These are phyloP conservation scores for Apodospora peruviana DNA, from an alignment of 495 filamentous ascomycete species.

Conservation along the genomic window DNA sequence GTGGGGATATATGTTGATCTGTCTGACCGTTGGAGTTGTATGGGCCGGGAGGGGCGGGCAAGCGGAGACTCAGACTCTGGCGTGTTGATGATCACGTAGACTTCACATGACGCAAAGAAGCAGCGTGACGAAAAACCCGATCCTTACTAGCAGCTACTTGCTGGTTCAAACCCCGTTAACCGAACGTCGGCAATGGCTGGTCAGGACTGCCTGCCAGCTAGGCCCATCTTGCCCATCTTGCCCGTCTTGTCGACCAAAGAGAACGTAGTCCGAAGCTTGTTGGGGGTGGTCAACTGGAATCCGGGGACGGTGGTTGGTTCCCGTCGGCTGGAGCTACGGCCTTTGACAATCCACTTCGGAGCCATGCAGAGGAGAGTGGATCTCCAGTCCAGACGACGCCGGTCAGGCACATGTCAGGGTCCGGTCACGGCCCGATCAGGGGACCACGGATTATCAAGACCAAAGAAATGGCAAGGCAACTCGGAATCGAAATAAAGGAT, in stretches of 20 bases:
- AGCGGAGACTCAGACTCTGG: no score
- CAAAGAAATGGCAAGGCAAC: no score
- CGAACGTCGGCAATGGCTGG: no score
- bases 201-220: no score
- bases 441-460: no score
- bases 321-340: background rate
- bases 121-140: no score
- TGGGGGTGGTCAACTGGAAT: constrained; percentile 1
- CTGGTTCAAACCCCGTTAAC: no score
- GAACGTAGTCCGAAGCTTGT: background rate
- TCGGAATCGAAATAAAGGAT: background rate
- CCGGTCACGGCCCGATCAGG: constrained; percentile 26
- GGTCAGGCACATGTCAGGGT: constrained; percentile 1
- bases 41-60: no score
- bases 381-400: background rate
- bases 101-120: background rate
- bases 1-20: no score
- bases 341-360: background rate
- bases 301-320: background rate
- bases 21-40: no score
- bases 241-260: background rate
- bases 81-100: background rate
- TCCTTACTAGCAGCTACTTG: no score
- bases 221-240: background rate
- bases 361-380: background rate